phyloP scores from a whole-genome alignment of 495 filamentous ascomycete species.

The Letharia columbiana region DNA sequence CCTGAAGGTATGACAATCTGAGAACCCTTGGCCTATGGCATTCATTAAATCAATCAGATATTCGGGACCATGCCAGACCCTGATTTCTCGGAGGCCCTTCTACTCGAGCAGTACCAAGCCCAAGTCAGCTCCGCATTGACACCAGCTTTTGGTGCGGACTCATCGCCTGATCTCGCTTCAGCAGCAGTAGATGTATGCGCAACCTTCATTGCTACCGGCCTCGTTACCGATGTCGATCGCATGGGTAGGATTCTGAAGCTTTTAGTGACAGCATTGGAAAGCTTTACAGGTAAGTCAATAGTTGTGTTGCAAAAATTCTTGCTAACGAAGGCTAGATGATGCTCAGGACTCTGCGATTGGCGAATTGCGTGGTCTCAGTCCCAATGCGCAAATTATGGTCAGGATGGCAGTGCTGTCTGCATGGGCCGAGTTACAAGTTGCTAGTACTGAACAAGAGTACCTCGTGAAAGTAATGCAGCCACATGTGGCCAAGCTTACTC shows the following conservation, averaged over 20 bases:
- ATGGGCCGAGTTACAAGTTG: constrained; percentile 97
- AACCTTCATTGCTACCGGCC: constrained; percentile 90
- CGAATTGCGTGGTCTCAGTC: constrained; percentile 84
- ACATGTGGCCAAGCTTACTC: constrained; percentile 78
- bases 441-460: constrained; percentile 87
- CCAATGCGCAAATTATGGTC: constrained; percentile 97
- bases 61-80: constrained; percentile 95
- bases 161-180: constrained; percentile 87
- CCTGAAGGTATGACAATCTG: constrained; percentile 46
- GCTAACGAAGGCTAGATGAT: constrained; percentile 36
- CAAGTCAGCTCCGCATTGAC: constrained; percentile 96
- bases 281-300: constrained; percentile 58
- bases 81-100: constrained; percentile 87
- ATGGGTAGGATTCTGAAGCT: constrained; percentile 97
- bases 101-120: constrained; percentile 96
- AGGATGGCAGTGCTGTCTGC: constrained; percentile 95
- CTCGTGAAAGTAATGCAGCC: constrained; percentile 82
- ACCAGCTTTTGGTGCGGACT: constrained; percentile 91
- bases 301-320: not conserved
- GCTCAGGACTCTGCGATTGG: constrained; percentile 77
- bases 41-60: constrained; percentile 43
- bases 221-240: constrained; percentile 93
- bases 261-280: constrained; percentile 82
- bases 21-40: not conserved
- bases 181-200: constrained; percentile 98